Base-by-base conservation (phyloP, 139 green algal genomes). In the Coccomyxa sp. region DNA sequence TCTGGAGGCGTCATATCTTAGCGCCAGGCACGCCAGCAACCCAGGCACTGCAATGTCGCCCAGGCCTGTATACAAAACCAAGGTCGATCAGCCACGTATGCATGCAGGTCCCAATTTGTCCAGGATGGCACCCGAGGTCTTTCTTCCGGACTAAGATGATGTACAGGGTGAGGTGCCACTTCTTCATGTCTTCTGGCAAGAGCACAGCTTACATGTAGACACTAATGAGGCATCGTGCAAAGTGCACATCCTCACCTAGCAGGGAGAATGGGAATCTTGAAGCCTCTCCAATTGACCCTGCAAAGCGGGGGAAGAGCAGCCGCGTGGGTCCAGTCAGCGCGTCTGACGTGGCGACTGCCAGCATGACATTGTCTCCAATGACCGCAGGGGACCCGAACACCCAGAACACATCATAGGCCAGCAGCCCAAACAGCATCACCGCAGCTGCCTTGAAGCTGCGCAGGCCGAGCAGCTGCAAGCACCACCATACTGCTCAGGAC, bases 391-490 rank as follows among this genome's bases (percentile, higher is more conserved):
- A 76, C 58, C 83, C 90, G 84, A 96, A 97, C n/a, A 97, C 93
- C 92, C 93, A 97, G 58, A 95, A 94, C 16, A 97, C 92, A 80
- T 99, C 95, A 78, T 98, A 98, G 34, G 85, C 29, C 70, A 98
- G 89, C 58, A 99, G 86, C 0, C 95, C 97, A 31, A 87, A 31
- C 41, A 97, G 90, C 79, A 95, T 84, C 41, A 94, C 87, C 5
- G 69, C 91, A 1, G 90, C 93, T 35, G 89, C 88, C 0, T 91
- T 83, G 84, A 97, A 97, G 79, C 81, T 90, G 14, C 84, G 86
- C 27, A 95, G 74, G 1, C 93, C 93, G 24, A 96, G 75, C 27
- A 95, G 86, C 77, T 90, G 84, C 75, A 58, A 12, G n/a, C n/a
- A 12, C 12, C 44, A 16, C 44, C 44, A 58, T 12, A 12, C 44